These are phyloP conservation scores for Rhododendron simsii DNA, from an alignment of 148 eudicot species.

Conservation along the genomic window DNA sequence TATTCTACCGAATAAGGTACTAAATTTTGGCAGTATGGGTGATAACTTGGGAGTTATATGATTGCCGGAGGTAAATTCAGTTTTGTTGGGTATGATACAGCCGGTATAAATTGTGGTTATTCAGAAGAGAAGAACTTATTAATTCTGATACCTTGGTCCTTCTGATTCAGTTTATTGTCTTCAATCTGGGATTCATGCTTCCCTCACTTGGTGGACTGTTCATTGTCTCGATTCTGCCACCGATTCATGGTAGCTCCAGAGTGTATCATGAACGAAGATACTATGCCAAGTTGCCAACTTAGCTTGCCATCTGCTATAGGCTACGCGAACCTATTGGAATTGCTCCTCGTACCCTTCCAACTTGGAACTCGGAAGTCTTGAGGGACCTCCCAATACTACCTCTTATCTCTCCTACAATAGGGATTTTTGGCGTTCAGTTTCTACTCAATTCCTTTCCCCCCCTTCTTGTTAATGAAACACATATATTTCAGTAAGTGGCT, in stretches of 20 bases:
- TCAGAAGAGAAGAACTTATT: neutral
- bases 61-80: neutral
- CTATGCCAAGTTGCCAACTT: neutral
- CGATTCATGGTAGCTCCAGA: neutral
- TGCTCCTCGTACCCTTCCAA: neutral
- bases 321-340: neutral
- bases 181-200: neutral
- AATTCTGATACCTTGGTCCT: neutral
- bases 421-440: neutral
- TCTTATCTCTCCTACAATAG: neutral
- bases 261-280: neutral
- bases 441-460: neutral
- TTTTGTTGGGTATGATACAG: neutral
- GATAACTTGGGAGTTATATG: neutral
- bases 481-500: too few species aligned
- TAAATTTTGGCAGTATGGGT: neutral
- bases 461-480: too few species aligned
- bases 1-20: neutral
- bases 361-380: neutral
- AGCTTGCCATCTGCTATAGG: neutral
- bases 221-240: neutral
- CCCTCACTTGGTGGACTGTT: neutral
- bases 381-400: neutral
- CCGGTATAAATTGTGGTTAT: neutral
- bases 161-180: neutral